phyloP scores from a whole-genome alignment of 208 protist species.

The Vickermania ingenoplastis region DNA sequence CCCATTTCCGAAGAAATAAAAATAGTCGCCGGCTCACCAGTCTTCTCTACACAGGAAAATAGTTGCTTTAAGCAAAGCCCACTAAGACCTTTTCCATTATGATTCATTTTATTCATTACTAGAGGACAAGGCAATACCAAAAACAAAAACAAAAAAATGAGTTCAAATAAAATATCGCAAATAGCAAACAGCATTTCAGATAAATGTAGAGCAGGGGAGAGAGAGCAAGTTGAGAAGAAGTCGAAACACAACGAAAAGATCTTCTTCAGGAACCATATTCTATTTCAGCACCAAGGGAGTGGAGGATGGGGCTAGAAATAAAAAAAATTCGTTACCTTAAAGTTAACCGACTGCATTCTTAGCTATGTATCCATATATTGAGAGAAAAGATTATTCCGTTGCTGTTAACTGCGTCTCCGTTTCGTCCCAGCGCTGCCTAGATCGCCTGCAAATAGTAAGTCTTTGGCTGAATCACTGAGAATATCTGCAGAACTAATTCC shows the following conservation, averaged over 20 bases:
- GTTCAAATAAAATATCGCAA: neutral
- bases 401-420: neutral
- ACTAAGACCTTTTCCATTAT: neutral
- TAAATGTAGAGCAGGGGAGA: neutral
- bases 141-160: conserved; percentile 10
- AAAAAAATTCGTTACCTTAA: too few species aligned
- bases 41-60: conserved; percentile 33
- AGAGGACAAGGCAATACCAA: conserved; percentile 1
- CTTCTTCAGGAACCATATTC: too few species aligned
- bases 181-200: conserved; percentile 1
- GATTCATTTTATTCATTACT: neutral
- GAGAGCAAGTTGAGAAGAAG: too few species aligned
- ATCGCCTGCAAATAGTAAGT: conserved; percentile 13
- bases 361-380: too few species aligned
- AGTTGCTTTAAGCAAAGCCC: neutral
- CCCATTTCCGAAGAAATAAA: conserved; percentile 33
- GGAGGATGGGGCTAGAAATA: too few species aligned
- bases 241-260: too few species aligned
- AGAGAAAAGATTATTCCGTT: too few species aligned
- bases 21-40: conserved; percentile 56
- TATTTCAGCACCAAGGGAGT: too few species aligned
- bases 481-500: conserved; percentile 53
- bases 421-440: conserved; percentile 2
- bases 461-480: conserved; percentile 19
- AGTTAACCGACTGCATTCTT: too few species aligned